Evolutionary conservation across 2,329 filamentous ascomycete genomes (phyloP), one percentile per base, ranked within the genome.

Genomic region (Diaporthe citriasiana): DNA sequence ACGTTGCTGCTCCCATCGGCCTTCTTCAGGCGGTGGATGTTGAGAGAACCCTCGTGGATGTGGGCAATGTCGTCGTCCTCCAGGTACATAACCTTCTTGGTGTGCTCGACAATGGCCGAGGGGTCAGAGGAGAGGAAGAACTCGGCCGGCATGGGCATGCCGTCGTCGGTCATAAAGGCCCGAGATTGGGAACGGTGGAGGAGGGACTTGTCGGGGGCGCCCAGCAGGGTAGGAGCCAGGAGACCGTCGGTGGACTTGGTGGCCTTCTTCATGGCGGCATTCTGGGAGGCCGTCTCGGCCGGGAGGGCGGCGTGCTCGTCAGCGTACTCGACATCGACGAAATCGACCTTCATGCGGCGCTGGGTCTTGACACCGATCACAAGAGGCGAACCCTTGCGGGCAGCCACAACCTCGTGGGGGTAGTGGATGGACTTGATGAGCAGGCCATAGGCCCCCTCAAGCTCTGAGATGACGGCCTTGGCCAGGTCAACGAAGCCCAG

Each of bases 321-420:
- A 69, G 93, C 93, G 84, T 96, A 98, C 87, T 99, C 97, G 76
- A 99, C 97, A 83, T 99, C 97, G 83, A 99, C 97, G 82, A 99
- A 99, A 87, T 99, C 97, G 77, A 99, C 97, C 93, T 98, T 99
- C 97, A 99, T 98, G 88, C 97, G 97, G 89, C 94, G 97, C 86
- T 95, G 90, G 73, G 97, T 98, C 87, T 95, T 94, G 83, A 99
- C 97, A 86, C 97, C 97, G 80, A 99, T 95, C 77, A 99, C 97
- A 76, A 99, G 91, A 56, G 97, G 97, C 76, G 97, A 99, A 87
- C 97, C 97, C 91, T 99, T 99, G 81, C 97, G 95, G 83, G 97
- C 97, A 72, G 97, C 97, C 85, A 99, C 95, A 77, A 98, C 94
- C 88, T 99, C 97, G 83, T 98, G 95, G 75, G 97, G 97, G 88